A percentile compares a stretch with the other conserved stretches of the same genome.
phyloP scores from a whole-genome alignment of 129 eudicot species.

The Arctium minus region DNA sequence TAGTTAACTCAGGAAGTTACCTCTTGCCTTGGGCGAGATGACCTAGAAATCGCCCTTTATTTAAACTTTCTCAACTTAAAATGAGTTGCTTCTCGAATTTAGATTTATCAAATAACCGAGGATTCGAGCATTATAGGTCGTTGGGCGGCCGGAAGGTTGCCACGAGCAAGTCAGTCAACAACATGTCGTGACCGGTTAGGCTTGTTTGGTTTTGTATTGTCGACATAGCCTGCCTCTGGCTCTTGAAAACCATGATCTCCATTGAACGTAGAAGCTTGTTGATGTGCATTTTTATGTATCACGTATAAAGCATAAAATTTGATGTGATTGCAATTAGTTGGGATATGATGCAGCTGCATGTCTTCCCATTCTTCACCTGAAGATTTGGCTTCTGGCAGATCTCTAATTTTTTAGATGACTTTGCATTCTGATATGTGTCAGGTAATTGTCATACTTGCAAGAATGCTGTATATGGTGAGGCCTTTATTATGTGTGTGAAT shows the following conservation, averaged over 20 bases:
- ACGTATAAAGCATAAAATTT: background rate
- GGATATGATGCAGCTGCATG: background rate
- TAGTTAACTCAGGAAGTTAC: background rate
- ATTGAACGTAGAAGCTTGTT: background rate
- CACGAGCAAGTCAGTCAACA: conserved; percentile 15
- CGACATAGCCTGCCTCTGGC: background rate
- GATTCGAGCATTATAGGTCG: conserved; percentile 14
- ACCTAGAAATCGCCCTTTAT: background rate
- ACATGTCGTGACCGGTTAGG: background rate
- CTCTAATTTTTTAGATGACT: background rate
- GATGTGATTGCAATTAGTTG: background rate
- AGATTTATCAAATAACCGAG: too few relatives aligned
- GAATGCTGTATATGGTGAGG: background rate
- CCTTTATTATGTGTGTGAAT: background rate
- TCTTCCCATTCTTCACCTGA: background rate
- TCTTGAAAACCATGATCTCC: background rate
- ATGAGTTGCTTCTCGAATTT: too few relatives aligned
- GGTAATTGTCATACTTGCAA: background rate
- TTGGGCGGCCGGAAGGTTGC: conserved; percentile 20
- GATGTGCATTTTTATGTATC: background rate
- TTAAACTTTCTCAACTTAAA: too few relatives aligned
- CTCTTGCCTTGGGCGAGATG: background rate
- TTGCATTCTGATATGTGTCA: background rate
- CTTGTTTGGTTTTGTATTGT: background rate
- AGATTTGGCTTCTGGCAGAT: background rate